Conservation (phyloP, 768 basidiomycete species). For the Leucosporidium creatinivorum region DNA sequence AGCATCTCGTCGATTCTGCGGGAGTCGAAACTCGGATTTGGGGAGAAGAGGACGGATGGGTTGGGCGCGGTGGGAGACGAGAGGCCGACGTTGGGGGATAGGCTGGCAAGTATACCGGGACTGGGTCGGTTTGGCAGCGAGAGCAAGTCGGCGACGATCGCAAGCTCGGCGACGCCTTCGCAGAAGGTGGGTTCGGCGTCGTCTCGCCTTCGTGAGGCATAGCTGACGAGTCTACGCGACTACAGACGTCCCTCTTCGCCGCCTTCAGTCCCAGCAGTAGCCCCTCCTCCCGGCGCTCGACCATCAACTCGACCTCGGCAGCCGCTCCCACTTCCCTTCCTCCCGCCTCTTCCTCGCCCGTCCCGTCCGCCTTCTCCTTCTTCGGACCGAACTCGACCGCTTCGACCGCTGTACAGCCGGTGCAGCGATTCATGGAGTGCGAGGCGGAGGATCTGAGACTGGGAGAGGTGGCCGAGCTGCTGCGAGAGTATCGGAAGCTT, state of each 20-base stretch:
- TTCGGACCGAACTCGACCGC: too few species aligned
- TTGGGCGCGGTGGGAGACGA: constrained; percentile 37
- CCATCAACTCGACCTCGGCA: constrained; percentile 3
- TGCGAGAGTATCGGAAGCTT: constrained; percentile 54
- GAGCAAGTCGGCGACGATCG: not conserved
- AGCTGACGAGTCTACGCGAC: not conserved
- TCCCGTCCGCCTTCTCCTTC: constrained; percentile 39
- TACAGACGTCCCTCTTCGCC: constrained; percentile 6
- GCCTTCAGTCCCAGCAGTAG: constrained; percentile 5
- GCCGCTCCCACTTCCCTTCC: constrained; percentile 35
- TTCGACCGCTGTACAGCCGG: constrained; percentile 52
- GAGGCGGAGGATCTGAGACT: constrained; percentile 68
- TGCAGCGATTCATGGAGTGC: constrained; percentile 63
- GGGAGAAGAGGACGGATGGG: not conserved
- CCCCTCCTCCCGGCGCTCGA: constrained; percentile 5
- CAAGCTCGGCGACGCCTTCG: constrained; percentile 18
- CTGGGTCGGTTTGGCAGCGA: constrained; percentile 42
- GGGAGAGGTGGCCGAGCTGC: constrained; percentile 69
- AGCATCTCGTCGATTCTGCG: constrained; percentile 49
- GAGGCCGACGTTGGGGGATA: constrained; percentile 69
- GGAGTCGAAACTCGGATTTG: constrained; percentile 3
- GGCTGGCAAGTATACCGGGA: constrained; percentile 65
- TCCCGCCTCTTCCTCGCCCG: constrained; percentile 46
- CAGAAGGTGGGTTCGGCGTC: not conserved
- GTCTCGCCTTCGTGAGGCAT: too few species aligned